These are phyloP conservation scores for Tulasnella sp. DNA, from an alignment of 768 basidiomycete species.

Conservation along the genomic window DNA sequence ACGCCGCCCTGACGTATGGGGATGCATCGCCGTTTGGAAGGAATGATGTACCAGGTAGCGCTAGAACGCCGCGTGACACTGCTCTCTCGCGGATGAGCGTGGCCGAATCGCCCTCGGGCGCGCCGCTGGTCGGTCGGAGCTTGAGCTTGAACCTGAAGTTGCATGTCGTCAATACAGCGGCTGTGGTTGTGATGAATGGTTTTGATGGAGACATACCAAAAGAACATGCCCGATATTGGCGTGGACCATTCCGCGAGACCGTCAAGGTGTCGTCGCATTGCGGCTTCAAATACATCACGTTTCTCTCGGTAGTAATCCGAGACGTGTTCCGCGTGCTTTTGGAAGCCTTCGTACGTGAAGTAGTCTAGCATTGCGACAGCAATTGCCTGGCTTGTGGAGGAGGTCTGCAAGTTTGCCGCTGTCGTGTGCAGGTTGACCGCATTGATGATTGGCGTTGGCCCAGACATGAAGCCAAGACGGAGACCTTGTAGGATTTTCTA, in stretches of 20 bases:
- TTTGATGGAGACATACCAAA: conserved; percentile 43
- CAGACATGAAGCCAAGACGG: conserved; percentile 70
- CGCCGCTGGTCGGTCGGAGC: conserved; percentile 20
- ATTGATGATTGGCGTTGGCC: conserved; percentile 37
- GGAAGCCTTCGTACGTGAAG: conserved; percentile 71
- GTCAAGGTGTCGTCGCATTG: conserved; percentile 59
- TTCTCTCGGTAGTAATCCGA: conserved; percentile 62
- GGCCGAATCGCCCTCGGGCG: conserved; percentile 51
- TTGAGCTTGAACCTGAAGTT: conserved; percentile 55
- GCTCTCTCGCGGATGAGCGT: conserved; percentile 61
- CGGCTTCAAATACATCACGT: conserved; percentile 64
- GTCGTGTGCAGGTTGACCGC: conserved; percentile 29
- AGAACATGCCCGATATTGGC: conserved; percentile 80
- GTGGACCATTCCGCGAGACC: conserved; percentile 61
- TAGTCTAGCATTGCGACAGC: conserved; percentile 42
- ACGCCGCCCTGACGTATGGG: conserved; percentile 69
- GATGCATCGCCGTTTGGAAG: conserved; percentile 57
- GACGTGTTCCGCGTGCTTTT: conserved; percentile 51
- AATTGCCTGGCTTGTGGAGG: conserved; percentile 53
- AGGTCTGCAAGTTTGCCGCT: conserved; percentile 53
- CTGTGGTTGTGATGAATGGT: background rate
- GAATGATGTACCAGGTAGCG: conserved; percentile 76
- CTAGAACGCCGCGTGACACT: conserved; percentile 72
- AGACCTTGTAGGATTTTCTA: conserved; percentile 30
- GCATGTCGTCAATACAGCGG: conserved; percentile 12